Evolutionary conservation across 2,329 filamentous ascomycete species (phyloP), one percentile per base, ranked within the genome.

Genomic region (Xylariaceae sp.): DNA sequence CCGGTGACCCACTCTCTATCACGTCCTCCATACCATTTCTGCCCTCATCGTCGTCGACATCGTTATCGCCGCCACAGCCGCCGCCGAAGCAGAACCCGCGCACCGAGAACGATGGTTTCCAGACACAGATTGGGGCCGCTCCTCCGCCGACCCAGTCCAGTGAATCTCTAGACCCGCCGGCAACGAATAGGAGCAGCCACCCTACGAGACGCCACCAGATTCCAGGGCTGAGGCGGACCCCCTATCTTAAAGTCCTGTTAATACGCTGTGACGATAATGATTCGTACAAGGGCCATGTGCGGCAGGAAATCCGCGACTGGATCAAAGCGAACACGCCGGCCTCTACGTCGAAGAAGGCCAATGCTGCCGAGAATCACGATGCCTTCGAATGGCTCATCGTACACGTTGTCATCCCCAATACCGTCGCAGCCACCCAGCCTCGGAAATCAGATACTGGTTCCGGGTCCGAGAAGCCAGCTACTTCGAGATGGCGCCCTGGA

Each of bases 231-330:
- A 86, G 92, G 40, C 88, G 89, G 59, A 97, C 92, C 0, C 91
- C 95, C 0, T 99, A 99, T 70, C 78, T 99, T 56, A 97, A 96
- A 70, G 75, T 99, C 5, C 87, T 91, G 54, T 75, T 99, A 2
- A 80, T 99, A 51, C 83, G 91, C 66, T 97, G 94, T 73, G 94
- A 97, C 73, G 94, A 99, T 68, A 95, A 91, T 66, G 95, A 99
- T 47, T 84, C 84, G 6, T 99, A 99, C 78, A 97, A 96, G 72
- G 76, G 82, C 1, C 83, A 83, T 9, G 85, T 89, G 5, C 81
- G 91, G 49, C 84, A 88, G 65, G 83, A 89, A 62, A 78, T 99
- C 37, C 83, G 89, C 49, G 91, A 97, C 61, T 99, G 94, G 94
- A 83, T 97, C 65, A 95, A 94, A 71, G 76, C 81, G 5, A 80